Evolutionary conservation across 2,329 filamentous ascomycete genomes (phyloP).

Genomic region (Aspergillus pseudoglaucus): DNA sequence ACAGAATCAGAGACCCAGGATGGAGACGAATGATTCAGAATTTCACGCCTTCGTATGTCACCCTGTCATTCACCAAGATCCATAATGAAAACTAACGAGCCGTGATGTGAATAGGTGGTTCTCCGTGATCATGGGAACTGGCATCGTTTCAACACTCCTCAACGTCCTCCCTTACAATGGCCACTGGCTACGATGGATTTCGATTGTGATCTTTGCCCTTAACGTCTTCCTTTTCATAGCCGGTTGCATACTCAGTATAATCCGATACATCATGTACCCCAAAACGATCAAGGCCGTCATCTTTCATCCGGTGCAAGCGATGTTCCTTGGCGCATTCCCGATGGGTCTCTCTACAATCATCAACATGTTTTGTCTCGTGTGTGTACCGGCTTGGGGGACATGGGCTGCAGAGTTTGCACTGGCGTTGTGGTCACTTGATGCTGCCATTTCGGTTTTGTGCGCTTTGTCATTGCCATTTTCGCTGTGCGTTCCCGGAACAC

Average conservation of each 20-base stretch:
- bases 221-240: constrained; percentile 16
- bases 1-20: constrained; percentile 6
- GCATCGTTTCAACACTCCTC: constrained; percentile 21
- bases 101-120: constrained; percentile 17
- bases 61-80: background rate
- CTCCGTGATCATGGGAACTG: constrained; percentile 22
- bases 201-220: constrained; percentile 17
- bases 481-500: constrained; percentile 31
- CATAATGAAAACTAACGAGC: background rate
- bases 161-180: constrained; percentile 21
- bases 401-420: constrained; percentile 50
- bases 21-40: constrained; percentile 17
- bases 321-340: constrained; percentile 61
- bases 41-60: constrained; percentile 19
- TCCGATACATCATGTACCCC: constrained; percentile 59
- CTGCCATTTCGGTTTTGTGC: constrained; percentile 43
- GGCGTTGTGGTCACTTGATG: constrained; percentile 53
- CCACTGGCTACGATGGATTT: constrained; percentile 22
- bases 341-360: constrained; percentile 63
- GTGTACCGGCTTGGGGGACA: constrained; percentile 51
- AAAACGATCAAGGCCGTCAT: constrained; percentile 60
- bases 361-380: constrained; percentile 57
- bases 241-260: constrained; percentile 36
- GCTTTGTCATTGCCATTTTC: constrained; percentile 52
- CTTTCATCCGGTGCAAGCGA: constrained; percentile 55